Evolutionary conservation across 306 rosid species (phyloP).

Genomic region (Prunus armeniaca): DNA sequence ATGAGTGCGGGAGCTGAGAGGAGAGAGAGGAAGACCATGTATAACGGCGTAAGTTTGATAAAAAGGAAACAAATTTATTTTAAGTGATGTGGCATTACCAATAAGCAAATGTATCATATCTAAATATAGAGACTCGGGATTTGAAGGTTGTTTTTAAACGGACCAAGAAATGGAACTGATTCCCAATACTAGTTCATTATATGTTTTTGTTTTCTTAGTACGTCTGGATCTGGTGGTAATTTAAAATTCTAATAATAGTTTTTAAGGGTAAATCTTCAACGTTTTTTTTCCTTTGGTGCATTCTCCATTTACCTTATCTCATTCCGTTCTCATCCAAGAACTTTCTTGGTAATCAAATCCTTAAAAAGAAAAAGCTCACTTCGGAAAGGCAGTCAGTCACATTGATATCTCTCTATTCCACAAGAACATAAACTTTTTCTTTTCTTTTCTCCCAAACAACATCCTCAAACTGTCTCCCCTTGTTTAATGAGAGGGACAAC

Average conservation of each 20-base stretch:
- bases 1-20: too few species aligned
- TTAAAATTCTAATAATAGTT: background rate
- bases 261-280: background rate
- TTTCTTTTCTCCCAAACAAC: background rate
- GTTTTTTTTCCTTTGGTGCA: too few species aligned
- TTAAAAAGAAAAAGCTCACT: background rate
- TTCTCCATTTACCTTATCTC: too few species aligned
- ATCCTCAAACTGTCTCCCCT: background rate
- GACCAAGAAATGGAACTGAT: background rate
- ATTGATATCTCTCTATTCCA: background rate
- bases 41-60: too few species aligned
- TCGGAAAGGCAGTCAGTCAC: background rate
- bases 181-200: background rate
- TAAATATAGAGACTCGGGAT: too few species aligned
- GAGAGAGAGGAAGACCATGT: too few species aligned
- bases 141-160: background rate
- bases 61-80: too few species aligned
- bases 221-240: background rate
- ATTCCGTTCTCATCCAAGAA: background rate
- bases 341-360: background rate
- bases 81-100: too few species aligned
- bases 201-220: too few species aligned
- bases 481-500: background rate
- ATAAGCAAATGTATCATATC: too few species aligned
- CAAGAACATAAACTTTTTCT: background rate